Evolutionary conservation across 306 rosid genomes (phyloP).

Genomic region (Nissolia schottii): DNA sequence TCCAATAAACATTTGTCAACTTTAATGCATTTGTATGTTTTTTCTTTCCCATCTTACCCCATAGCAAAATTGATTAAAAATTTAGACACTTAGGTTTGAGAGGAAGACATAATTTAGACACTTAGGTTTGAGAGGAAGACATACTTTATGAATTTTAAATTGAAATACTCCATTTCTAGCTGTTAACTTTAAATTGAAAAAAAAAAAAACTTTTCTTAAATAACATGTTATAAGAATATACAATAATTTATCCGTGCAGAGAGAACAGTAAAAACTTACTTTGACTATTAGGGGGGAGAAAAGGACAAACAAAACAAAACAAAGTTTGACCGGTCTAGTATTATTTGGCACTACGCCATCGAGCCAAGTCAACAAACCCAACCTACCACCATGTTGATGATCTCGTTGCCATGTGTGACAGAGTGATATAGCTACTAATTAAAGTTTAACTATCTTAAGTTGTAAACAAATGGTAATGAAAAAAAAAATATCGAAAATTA

Average conservation of each 20-base stretch:
- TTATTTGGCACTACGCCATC: background rate
- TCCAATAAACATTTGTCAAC: too few species aligned
- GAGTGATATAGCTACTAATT: too few species aligned
- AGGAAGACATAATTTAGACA: too few species aligned
- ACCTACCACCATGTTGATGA: background rate
- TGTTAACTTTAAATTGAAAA: too few species aligned
- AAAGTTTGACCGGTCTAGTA: background rate
- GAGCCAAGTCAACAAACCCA: background rate
- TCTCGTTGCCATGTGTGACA: conserved; percentile 3
- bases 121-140: too few species aligned
- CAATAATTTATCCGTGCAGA: background rate
- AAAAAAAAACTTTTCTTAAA: background rate
- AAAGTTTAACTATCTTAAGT: background rate
- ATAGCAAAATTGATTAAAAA: too few species aligned
- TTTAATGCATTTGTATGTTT: too few species aligned
- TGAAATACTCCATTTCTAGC: background rate
- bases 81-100: too few species aligned
- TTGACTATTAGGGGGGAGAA: background rate
- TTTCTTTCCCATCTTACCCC: too few species aligned
- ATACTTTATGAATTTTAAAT: too few species aligned
- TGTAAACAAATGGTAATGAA: background rate
- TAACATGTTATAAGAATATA: too few species aligned
- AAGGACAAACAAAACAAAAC: background rate
- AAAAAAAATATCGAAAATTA: background rate
- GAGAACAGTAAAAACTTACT: background rate